A percentile compares a stretch with the other conserved stretches of the same genome.
phyloP scores from a whole-genome alignment of 2,329 filamentous ascomycete species.

The Fusarium sulawesiense region DNA sequence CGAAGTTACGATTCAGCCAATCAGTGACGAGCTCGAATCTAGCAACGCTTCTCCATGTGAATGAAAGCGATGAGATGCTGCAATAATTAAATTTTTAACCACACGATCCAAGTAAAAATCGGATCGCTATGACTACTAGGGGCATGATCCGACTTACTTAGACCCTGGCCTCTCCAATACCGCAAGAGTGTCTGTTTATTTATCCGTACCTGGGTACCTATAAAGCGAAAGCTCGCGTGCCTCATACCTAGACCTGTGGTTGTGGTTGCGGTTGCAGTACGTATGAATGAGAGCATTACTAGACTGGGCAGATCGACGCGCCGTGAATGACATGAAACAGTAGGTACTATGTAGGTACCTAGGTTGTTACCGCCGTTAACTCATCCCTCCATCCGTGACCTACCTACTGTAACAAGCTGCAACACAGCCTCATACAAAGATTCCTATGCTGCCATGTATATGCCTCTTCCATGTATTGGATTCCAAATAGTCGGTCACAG shows the following conservation, averaged over 20 bases:
- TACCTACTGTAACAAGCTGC: slow-evolving; percentile 1
- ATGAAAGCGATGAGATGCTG: not conserved
- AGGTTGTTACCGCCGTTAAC: slow-evolving; percentile 18
- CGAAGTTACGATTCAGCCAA: slow-evolving; percentile 26
- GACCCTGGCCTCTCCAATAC: not conserved
- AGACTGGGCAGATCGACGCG: slow-evolving; percentile 23
- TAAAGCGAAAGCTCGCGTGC: slow-evolving; percentile 22
- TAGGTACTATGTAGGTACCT: not conserved
- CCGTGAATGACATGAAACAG: slow-evolving; percentile 12
- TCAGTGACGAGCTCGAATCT: not conserved
- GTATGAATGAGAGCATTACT: not conserved
- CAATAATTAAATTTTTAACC: not conserved
- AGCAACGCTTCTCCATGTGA: slow-evolving; percentile 13
- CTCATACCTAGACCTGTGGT: slow-evolving; percentile 5
- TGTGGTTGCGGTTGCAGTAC: not conserved
- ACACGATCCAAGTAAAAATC: not conserved
- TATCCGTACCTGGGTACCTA: not conserved
- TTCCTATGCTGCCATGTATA: slow-evolving; percentile 9
- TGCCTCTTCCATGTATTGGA: not conserved
- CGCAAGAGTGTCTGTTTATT: not conserved
- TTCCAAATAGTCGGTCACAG: not conserved
- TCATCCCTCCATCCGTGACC: slow-evolving; percentile 19
- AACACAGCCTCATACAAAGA: slow-evolving; percentile 37
- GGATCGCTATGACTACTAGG: not conserved
- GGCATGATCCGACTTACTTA: not conserved